phyloP scores from a whole-genome alignment of 768 basidiomycete species.

The Amanita pseudoporphyria region DNA sequence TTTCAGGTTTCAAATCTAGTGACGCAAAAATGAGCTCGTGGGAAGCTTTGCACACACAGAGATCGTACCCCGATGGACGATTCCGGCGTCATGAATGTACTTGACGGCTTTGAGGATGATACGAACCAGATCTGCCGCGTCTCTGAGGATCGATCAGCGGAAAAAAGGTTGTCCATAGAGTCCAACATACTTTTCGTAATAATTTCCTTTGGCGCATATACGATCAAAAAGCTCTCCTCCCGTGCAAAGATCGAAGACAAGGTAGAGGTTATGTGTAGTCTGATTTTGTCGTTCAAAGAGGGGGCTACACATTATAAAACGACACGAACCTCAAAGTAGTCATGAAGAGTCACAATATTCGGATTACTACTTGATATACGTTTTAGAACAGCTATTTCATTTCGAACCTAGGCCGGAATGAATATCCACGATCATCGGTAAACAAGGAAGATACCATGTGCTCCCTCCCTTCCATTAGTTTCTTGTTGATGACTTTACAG shows the following conservation, averaged over 20 bases:
- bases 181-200: slow-evolving; percentile 74
- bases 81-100: slow-evolving; percentile 85
- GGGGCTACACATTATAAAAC: background rate
- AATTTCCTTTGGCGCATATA: slow-evolving; percentile 95
- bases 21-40: background rate
- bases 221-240: slow-evolving; percentile 99
- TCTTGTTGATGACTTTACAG: slow-evolving; percentile 99
- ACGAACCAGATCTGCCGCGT: slow-evolving; percentile 82
- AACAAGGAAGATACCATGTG: slow-evolving; percentile 62
- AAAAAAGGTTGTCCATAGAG: slow-evolving; percentile 6
- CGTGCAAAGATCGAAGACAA: slow-evolving; percentile 93
- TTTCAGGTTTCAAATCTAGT: slow-evolving; percentile 92
- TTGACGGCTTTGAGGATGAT: slow-evolving; percentile 82
- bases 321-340: slow-evolving; percentile 84
- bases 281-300: slow-evolving; percentile 16
- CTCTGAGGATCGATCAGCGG: slow-evolving; percentile 34
- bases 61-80: slow-evolving; percentile 77
- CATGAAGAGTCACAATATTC: slow-evolving; percentile 90
- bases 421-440: slow-evolving; percentile 2
- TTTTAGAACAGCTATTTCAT: slow-evolving; percentile 95
- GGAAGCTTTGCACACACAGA: background rate
- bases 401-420: slow-evolving; percentile 59
- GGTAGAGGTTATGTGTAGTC: slow-evolving; percentile 90
- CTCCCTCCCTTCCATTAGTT: slow-evolving; percentile 95
- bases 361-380: slow-evolving; percentile 81